Evolutionary conservation across 495 filamentous ascomycete species (phyloP).

Genomic region (Penicillium riverlandense): DNA sequence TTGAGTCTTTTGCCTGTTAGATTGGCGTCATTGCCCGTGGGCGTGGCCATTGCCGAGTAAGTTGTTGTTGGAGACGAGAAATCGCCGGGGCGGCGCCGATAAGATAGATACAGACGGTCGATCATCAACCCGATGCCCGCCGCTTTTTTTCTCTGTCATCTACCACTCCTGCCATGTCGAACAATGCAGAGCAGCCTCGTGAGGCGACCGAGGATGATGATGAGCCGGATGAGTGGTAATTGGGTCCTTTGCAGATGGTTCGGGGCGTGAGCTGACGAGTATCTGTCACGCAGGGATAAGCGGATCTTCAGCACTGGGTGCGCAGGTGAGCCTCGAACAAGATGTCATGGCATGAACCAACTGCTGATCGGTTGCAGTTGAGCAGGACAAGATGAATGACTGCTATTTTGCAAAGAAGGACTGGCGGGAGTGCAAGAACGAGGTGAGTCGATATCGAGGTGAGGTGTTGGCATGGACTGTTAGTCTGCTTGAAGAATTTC

Average conservation of each 20-base stretch:
- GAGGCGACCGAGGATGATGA: slow-evolving; percentile 57
- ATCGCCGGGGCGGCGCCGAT: slow-evolving; percentile 10
- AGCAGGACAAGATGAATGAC: slow-evolving; percentile 87
- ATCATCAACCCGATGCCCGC: slow-evolving; percentile 8
- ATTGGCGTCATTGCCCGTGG: slow-evolving; percentile 26
- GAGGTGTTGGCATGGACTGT: too few species aligned
- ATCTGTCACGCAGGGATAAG: slow-evolving; percentile 64
- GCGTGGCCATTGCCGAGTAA: slow-evolving; percentile 20
- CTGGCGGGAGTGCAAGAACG: slow-evolving; percentile 82
- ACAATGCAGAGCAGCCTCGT: slow-evolving; percentile 27
- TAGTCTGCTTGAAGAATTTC: too few species aligned
- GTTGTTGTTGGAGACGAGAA: slow-evolving; percentile 8
- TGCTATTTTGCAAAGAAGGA: slow-evolving; percentile 96
- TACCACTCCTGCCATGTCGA: slow-evolving; percentile 27
- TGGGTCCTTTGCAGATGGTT: neutral
- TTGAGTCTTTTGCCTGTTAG: slow-evolving; percentile 67
- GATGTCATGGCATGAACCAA: neutral
- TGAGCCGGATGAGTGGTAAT: slow-evolving; percentile 91
- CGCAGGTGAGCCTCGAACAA: slow-evolving; percentile 50
- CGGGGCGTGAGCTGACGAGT: slow-evolving; percentile 4
- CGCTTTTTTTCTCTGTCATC: slow-evolving; percentile 1
- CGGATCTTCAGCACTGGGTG: slow-evolving; percentile 96
- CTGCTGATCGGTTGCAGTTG: slow-evolving; percentile 43
- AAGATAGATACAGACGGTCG: slow-evolving; percentile 10
- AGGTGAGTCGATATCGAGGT: slow-evolving; percentile 50